Conservation (phyloP, 768 basidiomycete genomes). For the Inosperma sp. region DNA sequence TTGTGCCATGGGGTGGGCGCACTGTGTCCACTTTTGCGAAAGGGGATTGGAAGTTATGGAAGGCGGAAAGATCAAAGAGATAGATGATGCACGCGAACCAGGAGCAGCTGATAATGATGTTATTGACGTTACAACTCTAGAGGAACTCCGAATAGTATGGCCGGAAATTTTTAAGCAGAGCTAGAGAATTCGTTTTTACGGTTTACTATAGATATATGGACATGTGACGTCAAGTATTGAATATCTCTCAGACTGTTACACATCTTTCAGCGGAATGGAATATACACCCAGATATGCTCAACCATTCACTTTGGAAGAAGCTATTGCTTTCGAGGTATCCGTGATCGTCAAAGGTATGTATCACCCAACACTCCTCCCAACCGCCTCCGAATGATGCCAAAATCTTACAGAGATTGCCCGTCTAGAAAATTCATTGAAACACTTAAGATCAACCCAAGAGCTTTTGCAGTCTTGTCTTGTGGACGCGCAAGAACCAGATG, state of each 20-base stretch:
- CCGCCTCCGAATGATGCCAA: background rate
- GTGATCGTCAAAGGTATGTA: constrained; percentile 66
- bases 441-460: constrained; percentile 58
- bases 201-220: background rate
- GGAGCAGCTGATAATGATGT: constrained; percentile 42
- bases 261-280: constrained; percentile 41
- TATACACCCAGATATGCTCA: constrained; percentile 64
- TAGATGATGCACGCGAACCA: constrained; percentile 36
- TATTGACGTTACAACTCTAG: constrained; percentile 49
- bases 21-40: constrained; percentile 75
- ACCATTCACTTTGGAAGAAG: constrained; percentile 69
- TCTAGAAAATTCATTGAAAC: constrained; percentile 64
- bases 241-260: constrained; percentile 3
- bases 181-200: background rate
- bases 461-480: constrained; percentile 47
- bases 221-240: background rate
- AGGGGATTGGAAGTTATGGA: constrained; percentile 58
- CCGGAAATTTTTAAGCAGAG: constrained; percentile 58
- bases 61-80: constrained; percentile 52
- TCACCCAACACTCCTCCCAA: background rate
- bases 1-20: constrained; percentile 60
- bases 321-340: constrained; percentile 56
- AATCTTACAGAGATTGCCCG: constrained; percentile 61
- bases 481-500: constrained; percentile 40
- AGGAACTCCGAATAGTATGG: constrained; percentile 71